Base-by-base conservation (phyloP, 106 monocot genomes). In the Cymbidium sinense region DNA sequence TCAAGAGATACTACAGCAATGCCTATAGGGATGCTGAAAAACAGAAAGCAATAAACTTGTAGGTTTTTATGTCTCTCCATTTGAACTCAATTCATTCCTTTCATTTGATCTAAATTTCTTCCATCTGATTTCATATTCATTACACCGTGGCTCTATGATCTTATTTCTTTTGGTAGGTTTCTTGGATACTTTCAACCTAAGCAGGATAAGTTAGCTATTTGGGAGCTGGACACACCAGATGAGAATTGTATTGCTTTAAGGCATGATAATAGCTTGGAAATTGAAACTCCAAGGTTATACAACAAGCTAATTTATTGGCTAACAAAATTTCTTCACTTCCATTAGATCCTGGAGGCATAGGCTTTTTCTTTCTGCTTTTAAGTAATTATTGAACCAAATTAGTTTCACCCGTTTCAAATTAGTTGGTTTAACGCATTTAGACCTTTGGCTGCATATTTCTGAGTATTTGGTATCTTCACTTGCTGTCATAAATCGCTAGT, bases 11-110 rank as follows among this genome's bases (percentile, higher is more conserved):
- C 75, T 92, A 89, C 80, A 90, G 81, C 85, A 99, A 99, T 84
- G 90, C 92, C 35, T 99, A 94, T 76, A 81, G 92, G 85, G 98
- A 99, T 89, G 79, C 83, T 80, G 94, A 99, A 77, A 99, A 94
- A 80, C 98, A 99, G 84, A 85, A 89, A 87, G 92, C 94, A 72
- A 99, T 99, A 41, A 94, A 99, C 77, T 74, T 99, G 98, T 99
- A 90, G 30, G 94, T 74, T 55, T 84, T 43, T 73, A 73, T 23
- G 61, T 75, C 30, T 17, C 73, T 76, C 30, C 5, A 35, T 20
- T 71, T 71, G 5, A 37, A 36, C 34, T 36, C n/a, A 13, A 67
- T 67, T 67, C 18, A 25, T 21, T 72, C 47, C 43, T 35, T 13
- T 55, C 52, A 74, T 37, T 41, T 51, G 33, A 39, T 35, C 21